Base-by-base conservation (phyloP, 2,329 filamentous ascomycete species). In the Verticillium tricorpus region DNA sequence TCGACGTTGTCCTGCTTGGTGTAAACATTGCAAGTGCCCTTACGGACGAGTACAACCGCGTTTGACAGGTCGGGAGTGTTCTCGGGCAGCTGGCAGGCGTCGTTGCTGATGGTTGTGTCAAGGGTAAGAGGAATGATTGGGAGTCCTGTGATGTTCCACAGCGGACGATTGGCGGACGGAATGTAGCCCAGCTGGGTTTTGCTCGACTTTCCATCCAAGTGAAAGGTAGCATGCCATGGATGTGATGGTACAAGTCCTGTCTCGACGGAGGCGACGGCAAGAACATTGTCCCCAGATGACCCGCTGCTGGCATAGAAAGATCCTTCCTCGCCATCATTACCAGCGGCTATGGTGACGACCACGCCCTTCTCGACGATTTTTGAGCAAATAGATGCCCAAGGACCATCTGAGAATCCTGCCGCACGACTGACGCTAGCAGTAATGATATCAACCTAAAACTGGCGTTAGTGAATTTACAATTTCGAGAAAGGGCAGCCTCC, bases 31-130 rank as follows among this genome's bases (percentile, higher is more conserved):
- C 86, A 89, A 9, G 73, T 80, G 58, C 86, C 86, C 28, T 85
- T 81, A 55, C 83, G 83, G 45, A 89, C 76, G 9, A 89, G 79
- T 2, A 87, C 85, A 39, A 90, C 81, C 57, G 82, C 76, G 31
- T 76, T 76, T 54, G 81, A 81, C 17, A 90, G 76, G 66, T 88
- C 82, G 1, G 85, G 84, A 0, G 83, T 85, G 62, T 77, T 74
- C 14, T 73, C 77, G 2, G 85, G 83, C 45, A 82, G 78, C 1
- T 77, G 69, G 68, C 87, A 89, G 11, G 75, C 85, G 64, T 84
- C 80, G 45, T 80, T 75, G 0, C 74, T 64, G 34, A 81, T 76
- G 1, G 76, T 75, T 17, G 78, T 78, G 71, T 88, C 76, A 63
- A 78, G 78, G 67, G 73, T 82, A 37, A 77, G 75, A 11, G 83